Conservation (phyloP, 2,329 filamentous ascomycete genomes). For the Claviceps digitariae region DNA sequence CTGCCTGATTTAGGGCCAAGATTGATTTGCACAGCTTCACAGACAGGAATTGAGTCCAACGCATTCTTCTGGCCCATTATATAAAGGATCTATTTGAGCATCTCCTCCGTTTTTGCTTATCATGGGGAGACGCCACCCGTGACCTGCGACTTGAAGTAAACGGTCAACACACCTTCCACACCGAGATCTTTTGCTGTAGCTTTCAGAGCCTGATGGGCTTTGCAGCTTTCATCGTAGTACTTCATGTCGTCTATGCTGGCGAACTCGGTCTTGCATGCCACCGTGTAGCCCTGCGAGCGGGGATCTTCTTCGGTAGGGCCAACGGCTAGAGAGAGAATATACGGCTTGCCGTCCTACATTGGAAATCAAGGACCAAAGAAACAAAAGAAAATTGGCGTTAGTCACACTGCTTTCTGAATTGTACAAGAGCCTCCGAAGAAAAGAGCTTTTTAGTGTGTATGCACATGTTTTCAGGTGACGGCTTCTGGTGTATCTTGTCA, state of each 20-base stretch:
- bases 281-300: conserved; percentile 51
- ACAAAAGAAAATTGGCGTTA: conserved; percentile 1
- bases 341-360: conserved; percentile 53
- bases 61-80: too few relatives aligned
- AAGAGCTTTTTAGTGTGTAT: too few relatives aligned
- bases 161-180: conserved; percentile 24
- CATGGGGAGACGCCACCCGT: conserved; percentile 10
- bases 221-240: conserved; percentile 48
- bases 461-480: neutral
- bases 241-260: conserved; percentile 52
- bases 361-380: neutral
- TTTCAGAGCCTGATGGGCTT: conserved; percentile 30
- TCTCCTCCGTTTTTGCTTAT: neutral
- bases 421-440: neutral
- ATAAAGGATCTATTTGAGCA: too few relatives aligned
- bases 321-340: conserved; percentile 46
- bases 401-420: conserved; percentile 1
- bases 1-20: neutral
- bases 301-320: conserved; percentile 41
- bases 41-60: neutral
- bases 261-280: conserved; percentile 51
- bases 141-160: conserved; percentile 25
- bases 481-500: neutral
- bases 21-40: neutral
- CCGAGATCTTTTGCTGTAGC: conserved; percentile 18